Evolutionary conservation across 2,329 filamentous ascomycete species (phyloP), one percentile per base, ranked within the genome.

Genomic region (Ophiostoma novo-ulmi): DNA sequence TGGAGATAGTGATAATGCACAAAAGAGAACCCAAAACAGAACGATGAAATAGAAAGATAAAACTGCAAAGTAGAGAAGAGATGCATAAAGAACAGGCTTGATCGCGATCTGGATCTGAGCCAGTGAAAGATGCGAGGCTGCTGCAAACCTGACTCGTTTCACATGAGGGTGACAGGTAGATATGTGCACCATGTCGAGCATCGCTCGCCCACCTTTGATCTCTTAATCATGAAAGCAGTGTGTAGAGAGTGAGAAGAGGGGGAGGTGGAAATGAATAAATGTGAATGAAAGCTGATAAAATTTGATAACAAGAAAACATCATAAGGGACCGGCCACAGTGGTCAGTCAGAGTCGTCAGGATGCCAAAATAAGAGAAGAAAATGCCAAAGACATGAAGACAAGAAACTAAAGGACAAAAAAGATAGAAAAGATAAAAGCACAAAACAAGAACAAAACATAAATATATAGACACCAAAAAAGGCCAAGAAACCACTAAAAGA

Each of bases 331-430:
- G 63, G 63, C 63, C 35, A 22, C 17, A 20, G n/a, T 39, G n/a
- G 63, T n/a, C 63, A 65, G 63, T 65, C 26, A 64, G 35, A 65
- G 63, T 65, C 63, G 63, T 65, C 36, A 65, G 38, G 63, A 55
- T 44, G 71, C 69, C 74, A 72, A 74, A 71, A 70, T 26, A 66
- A 67, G 63, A 48, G 55, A 66, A 71, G 64, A 55, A 66, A 48
- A 35, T 44, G 52, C 17, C 5, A 67, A 31, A 67, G 14, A 58
- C 5, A 35, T 7, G 17, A 26, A 44, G 20, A 66, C n/a, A 22
- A 67, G 22, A 35, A 17, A 64, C 31, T 4, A 35, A 26, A 61
- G 22, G 3, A 31, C 10, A 31, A 65, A 39, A 38, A n/a, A 26
- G 26, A 26, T 2, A 20, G 22, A 20, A 58, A 69, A 70, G 17